These are phyloP conservation scores for Kodamaea sp. DNA, from an alignment of 1,139 yeast species.

Conservation along the genomic window DNA sequence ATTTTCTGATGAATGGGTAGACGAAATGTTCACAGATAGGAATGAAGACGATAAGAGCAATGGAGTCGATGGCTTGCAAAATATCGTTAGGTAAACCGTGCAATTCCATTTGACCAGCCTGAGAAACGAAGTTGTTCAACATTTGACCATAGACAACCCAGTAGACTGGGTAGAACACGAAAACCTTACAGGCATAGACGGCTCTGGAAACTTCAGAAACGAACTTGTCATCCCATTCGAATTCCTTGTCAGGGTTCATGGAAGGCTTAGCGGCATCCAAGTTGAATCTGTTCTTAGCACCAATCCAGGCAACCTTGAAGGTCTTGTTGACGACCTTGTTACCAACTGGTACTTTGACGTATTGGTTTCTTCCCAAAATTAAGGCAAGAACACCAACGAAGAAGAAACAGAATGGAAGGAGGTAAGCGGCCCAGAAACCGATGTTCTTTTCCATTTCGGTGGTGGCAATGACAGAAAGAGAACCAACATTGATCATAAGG, in stretches of 20 bases:
- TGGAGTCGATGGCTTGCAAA: constrained; percentile 62
- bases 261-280: constrained; percentile 61
- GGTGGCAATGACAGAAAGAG: constrained; percentile 27
- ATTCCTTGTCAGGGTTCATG: constrained; percentile 38
- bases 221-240: constrained; percentile 60
- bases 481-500: constrained; percentile 29
- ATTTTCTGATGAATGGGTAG: constrained; percentile 57
- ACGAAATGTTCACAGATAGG: constrained; percentile 56
- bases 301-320: constrained; percentile 50
- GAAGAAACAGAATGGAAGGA: constrained; percentile 67
- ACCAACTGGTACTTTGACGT: constrained; percentile 62
- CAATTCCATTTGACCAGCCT: constrained; percentile 64
- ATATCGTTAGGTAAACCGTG: constrained; percentile 69
- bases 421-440: constrained; percentile 34
- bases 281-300: constrained; percentile 49
- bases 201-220: constrained; percentile 66
- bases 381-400: constrained; percentile 60
- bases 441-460: constrained; percentile 24
- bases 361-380: constrained; percentile 55
- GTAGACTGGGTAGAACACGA: constrained; percentile 60
- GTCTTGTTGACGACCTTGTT: constrained; percentile 63
- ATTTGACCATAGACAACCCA: constrained; percentile 72
- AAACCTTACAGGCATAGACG: constrained; percentile 62
- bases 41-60: constrained; percentile 61
- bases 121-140: constrained; percentile 63